A percentile compares a stretch with the other conserved stretches of the same genome.
Conservation (phyloP, 2,329 filamentous ascomycete species). For the Aspergillus viridinutans region DNA sequence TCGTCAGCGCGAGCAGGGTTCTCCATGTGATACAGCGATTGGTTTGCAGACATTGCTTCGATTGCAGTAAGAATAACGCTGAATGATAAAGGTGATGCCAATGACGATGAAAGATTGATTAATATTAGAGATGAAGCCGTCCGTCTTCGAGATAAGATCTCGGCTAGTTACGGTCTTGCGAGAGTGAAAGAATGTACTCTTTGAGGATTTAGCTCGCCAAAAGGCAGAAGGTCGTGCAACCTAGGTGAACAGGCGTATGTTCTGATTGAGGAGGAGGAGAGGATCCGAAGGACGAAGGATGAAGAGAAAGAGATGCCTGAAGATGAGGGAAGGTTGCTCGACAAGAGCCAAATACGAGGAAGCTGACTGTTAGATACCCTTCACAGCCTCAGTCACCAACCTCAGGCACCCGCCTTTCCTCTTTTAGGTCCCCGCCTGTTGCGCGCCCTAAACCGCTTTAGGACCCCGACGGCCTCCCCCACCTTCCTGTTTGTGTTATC, state of each 20-base stretch:
- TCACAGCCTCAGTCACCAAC: neutral
- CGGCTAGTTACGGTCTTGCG: slow-evolving; percentile 1
- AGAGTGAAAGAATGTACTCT: neutral
- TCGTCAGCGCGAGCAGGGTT: slow-evolving; percentile 20
- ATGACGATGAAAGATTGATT: neutral
- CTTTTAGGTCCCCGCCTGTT: slow-evolving; percentile 25
- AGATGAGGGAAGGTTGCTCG: slow-evolving; percentile 2
- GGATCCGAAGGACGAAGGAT: neutral
- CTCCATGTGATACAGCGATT: slow-evolving; percentile 22
- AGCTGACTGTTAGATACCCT: slow-evolving; percentile 3
- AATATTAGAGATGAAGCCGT: neutral
- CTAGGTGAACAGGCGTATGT: neutral
- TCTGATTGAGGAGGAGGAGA: slow-evolving; percentile 4
- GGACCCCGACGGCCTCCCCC: slow-evolving; percentile 20
- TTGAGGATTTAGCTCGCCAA: neutral
- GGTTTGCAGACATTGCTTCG: slow-evolving; percentile 24
- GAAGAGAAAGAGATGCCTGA: slow-evolving; percentile 2
- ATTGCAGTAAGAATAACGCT: neutral
- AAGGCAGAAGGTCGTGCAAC: neutral
- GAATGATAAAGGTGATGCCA: slow-evolving; percentile 2
- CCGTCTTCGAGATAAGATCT: neutral
- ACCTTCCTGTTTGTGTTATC: neutral
- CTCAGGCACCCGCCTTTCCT: slow-evolving; percentile 12
- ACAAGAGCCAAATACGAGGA: neutral
- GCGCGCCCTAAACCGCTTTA: slow-evolving; percentile 20